phyloP scores from a whole-genome alignment of 768 basidiomycete species.

The Lanmaoa rubissima region DNA sequence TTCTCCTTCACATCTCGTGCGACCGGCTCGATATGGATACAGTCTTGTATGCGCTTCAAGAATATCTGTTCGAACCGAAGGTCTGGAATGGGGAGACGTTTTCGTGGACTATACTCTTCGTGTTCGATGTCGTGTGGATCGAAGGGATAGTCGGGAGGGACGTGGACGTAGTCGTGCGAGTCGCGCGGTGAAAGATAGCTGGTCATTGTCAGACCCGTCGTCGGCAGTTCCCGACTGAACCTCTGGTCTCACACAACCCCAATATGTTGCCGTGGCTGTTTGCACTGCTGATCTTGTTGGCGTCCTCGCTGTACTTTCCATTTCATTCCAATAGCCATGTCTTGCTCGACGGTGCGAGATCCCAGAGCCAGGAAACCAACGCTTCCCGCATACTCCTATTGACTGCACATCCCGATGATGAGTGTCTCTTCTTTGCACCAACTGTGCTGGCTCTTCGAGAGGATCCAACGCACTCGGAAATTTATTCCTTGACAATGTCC shows the following conservation, averaged over 20 bases:
- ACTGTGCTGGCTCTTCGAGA: conserved; percentile 59
- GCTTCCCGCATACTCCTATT: conserved; percentile 53
- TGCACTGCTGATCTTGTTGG: conserved; percentile 13
- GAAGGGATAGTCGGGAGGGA: conserved; percentile 20
- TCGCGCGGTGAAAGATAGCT: conserved; percentile 1
- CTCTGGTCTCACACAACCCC: not conserved
- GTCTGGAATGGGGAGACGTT: conserved; percentile 64
- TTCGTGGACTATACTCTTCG: conserved; percentile 23
- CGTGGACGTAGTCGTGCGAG: conserved; percentile 18
- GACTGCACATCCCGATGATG: conserved; percentile 95
- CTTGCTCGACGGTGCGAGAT: conserved; percentile 10
- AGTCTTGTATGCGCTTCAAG: conserved; percentile 55
- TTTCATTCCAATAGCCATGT: conserved; percentile 23
- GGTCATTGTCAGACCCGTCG: conserved; percentile 23
- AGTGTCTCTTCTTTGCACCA: conserved; percentile 91
- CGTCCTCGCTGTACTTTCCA: conserved; percentile 27
- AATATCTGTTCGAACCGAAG: conserved; percentile 76
- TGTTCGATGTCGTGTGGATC: conserved; percentile 12
- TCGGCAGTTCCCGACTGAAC: conserved; percentile 21
- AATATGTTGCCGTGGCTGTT: conserved; percentile 19
- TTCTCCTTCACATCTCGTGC: conserved; percentile 28
- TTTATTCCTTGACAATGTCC: conserved; percentile 74
- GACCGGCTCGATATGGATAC: conserved; percentile 42
- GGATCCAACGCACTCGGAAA: conserved; percentile 25
- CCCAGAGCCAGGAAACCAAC: not conserved